A percentile compares a stretch with the other conserved stretches of the same genome.
Evolutionary conservation across 2,329 filamentous ascomycete genomes (phyloP).

Genomic region (Calonectria pauciramosa): DNA sequence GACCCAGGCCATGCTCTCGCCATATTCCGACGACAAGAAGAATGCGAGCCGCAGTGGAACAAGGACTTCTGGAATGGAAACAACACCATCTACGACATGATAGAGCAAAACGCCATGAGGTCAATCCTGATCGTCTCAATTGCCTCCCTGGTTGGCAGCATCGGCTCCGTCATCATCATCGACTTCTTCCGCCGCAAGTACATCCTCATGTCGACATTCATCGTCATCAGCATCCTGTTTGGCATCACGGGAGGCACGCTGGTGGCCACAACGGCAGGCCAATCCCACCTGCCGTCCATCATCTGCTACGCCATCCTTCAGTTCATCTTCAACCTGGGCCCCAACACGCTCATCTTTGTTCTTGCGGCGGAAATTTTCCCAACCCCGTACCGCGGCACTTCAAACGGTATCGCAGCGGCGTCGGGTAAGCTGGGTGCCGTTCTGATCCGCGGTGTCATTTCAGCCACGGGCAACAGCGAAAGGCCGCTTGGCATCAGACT

Average conservation of each 20-base stretch:
- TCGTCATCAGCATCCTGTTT: background rate
- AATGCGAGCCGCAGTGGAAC: background rate
- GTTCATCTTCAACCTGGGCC: constrained; percentile 47
- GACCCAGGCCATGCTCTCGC: background rate
- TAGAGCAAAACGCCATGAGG: constrained; percentile 10
- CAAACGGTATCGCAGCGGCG: constrained; percentile 48
- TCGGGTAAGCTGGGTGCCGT: constrained; percentile 49
- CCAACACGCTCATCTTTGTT: constrained; percentile 49
- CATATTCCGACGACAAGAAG: background rate
- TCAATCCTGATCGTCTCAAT: constrained; percentile 14
- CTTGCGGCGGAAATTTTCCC: constrained; percentile 50
- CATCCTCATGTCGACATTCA: constrained; percentile 1
- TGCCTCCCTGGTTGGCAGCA: constrained; percentile 2
- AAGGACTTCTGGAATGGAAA: background rate
- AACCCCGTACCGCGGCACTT: constrained; percentile 47
- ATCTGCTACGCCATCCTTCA: constrained; percentile 17
- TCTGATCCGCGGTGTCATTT: constrained; percentile 33
- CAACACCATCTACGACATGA: constrained; percentile 3
- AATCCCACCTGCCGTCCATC: background rate
- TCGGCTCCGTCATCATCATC: constrained; percentile 6
- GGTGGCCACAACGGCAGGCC: background rate
- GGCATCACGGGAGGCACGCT: background rate
- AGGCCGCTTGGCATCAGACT: background rate
- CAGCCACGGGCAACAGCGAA: background rate
- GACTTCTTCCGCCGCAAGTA: constrained; percentile 18